Evolutionary conservation across 345 rosid species (phyloP).

Genomic region (Rhodamnia rubescens): DNA sequence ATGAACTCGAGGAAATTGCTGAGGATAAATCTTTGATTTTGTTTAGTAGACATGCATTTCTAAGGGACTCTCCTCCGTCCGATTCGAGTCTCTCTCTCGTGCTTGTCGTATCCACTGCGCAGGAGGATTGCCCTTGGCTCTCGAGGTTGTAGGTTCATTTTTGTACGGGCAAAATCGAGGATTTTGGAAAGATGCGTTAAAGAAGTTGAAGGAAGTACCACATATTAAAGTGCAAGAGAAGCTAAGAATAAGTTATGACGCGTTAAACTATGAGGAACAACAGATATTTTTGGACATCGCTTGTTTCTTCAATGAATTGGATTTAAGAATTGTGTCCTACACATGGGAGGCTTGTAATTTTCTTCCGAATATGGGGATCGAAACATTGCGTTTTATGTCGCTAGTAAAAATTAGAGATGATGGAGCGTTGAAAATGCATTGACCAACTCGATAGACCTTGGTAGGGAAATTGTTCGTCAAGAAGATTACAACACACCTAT

Average conservation of each 20-base stretch:
- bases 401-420: background rate
- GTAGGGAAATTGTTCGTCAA: background rate
- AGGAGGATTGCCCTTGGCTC: background rate
- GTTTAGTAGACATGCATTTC: background rate
- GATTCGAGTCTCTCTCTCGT: background rate
- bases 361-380: background rate
- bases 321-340: rapidly evolving
- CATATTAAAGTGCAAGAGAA: too few species aligned
- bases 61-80: background rate
- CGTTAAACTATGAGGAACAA: too few species aligned
- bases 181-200: background rate
- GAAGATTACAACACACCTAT: background rate
- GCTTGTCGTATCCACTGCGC: background rate
- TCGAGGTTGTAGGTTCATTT: background rate
- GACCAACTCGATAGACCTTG: background rate
- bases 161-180: background rate
- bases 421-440: background rate
- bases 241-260: too few species aligned
- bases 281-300: too few species aligned
- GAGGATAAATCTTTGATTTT: background rate
- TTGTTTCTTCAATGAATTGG: too few species aligned
- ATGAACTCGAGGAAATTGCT: background rate
- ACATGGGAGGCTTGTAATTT: background rate
- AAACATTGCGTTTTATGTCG: background rate
- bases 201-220: background rate